These are phyloP conservation scores for Ophiocordyceps camponoti-floridani DNA, from an alignment of 2,329 filamentous ascomycete genomes.

Conservation along the genomic window DNA sequence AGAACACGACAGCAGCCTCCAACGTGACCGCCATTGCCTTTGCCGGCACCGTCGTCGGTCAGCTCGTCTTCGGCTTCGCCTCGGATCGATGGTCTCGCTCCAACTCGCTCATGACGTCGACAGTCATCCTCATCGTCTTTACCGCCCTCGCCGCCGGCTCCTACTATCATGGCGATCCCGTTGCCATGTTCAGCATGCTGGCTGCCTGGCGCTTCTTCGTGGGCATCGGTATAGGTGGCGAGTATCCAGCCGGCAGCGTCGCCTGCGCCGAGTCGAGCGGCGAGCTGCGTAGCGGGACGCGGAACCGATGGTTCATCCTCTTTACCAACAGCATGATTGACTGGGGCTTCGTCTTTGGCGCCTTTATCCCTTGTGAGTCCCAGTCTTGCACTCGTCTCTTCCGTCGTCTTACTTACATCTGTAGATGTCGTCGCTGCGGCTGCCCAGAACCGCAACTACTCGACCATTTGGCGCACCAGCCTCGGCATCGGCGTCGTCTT, in stretches of 20 bases:
- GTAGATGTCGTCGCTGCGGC: constrained; percentile 33
- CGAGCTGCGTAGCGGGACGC: constrained; percentile 59
- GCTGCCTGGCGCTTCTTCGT: constrained; percentile 74
- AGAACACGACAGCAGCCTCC: constrained; percentile 46
- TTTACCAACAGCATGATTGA: constrained; percentile 85
- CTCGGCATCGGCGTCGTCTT: constrained; percentile 67
- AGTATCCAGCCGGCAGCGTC: constrained; percentile 72
- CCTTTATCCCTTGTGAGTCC: constrained; percentile 46
- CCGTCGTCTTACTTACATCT: neutral
- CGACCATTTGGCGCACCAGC: constrained; percentile 66
- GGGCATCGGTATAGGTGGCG: constrained; percentile 63
- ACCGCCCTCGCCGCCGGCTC: constrained; percentile 62
- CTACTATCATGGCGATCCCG: constrained; percentile 50
- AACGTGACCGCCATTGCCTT: constrained; percentile 75
- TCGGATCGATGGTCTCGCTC: constrained; percentile 75
- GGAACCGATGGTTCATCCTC: constrained; percentile 84
- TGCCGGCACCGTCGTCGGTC: constrained; percentile 68
- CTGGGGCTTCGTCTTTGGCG: constrained; percentile 62
- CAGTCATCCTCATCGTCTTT: constrained; percentile 69
- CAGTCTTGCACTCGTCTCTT: neutral
- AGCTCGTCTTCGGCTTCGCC: constrained; percentile 63
- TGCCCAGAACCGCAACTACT: constrained; percentile 41
- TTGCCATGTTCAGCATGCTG: constrained; percentile 57
- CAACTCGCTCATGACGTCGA: constrained; percentile 65
- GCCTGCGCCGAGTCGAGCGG: constrained; percentile 70